Evolutionary conservation across 164 flowering plant genomes (phyloP).

Genomic region (Kalanchoe fedtschenkoi): DNA sequence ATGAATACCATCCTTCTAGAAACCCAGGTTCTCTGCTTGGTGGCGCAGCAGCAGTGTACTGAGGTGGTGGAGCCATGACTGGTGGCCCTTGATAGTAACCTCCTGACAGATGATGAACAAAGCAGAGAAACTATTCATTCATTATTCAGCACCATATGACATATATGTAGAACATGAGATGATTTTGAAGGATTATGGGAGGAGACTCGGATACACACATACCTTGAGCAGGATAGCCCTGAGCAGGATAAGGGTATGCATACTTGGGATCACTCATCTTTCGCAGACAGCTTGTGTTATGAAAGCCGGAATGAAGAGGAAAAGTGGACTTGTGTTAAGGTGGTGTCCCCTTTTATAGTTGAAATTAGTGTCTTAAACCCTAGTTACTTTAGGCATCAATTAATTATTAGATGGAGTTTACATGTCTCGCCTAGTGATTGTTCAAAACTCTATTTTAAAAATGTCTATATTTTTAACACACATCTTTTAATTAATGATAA

Average conservation of each 20-base stretch:
- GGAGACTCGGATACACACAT: background rate
- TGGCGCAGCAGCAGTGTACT: constrained; percentile 49
- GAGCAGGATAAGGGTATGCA: constrained; percentile 38
- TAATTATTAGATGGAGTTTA: too few relatives aligned
- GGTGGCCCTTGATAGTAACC: constrained; percentile 74
- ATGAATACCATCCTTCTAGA: constrained; percentile 36
- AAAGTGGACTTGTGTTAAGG: background rate
- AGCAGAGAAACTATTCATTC: too few relatives aligned
- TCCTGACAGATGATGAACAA: too few relatives aligned
- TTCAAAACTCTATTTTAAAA: too few relatives aligned
- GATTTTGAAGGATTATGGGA: too few relatives aligned
- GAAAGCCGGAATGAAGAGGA: background rate
- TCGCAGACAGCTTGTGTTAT: background rate
- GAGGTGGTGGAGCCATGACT: constrained; percentile 63
- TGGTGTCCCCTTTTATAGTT: constrained; percentile 2
- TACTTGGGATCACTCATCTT: constrained; percentile 61
- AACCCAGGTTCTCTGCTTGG: constrained; percentile 42
- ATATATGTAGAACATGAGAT: too few relatives aligned
- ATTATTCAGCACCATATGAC: too few relatives aligned
- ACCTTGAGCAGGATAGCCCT: background rate
- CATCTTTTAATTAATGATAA: too few relatives aligned
- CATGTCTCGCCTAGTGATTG: too few relatives aligned
- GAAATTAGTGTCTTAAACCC: too few relatives aligned
- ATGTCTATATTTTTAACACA: too few relatives aligned
- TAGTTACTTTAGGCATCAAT: too few relatives aligned